A percentile compares a stretch with the other conserved stretches of the same genome.
phyloP scores from a whole-genome alignment of 495 filamentous ascomycete species.

The Annulohypoxylon moriforme region DNA sequence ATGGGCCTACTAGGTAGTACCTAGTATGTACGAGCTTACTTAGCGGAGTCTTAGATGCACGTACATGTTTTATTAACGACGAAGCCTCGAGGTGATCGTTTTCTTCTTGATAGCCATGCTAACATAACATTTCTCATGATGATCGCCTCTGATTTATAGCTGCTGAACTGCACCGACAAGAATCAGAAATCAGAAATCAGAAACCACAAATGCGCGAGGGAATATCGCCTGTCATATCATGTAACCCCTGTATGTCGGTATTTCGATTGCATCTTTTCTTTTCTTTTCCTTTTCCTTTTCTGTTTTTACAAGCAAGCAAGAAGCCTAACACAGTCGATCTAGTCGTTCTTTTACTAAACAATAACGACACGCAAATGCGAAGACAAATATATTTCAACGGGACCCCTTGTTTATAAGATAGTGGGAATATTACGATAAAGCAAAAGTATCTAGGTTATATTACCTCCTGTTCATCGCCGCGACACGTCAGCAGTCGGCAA shows the following conservation, averaged over 20 bases:
- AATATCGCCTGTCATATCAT: background rate
- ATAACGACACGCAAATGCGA: slow-evolving; percentile 16
- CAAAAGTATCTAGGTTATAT: slow-evolving; percentile 7
- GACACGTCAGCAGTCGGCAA: slow-evolving; percentile 38
- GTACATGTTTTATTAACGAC: slow-evolving; percentile 6
- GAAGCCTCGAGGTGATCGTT: background rate
- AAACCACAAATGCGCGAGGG: background rate
- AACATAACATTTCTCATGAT: background rate
- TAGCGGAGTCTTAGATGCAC: background rate
- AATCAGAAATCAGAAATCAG: background rate
- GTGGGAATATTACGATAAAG: slow-evolving; percentile 23
- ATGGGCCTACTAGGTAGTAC: background rate
- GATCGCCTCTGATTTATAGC: background rate
- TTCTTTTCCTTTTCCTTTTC: no score
- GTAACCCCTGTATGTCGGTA: background rate
- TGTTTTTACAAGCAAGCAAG: no score
- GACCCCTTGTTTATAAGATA: slow-evolving; percentile 7
- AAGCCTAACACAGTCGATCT: background rate
- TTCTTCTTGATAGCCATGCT: background rate
- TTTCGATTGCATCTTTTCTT: background rate
- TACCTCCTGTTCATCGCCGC: slow-evolving; percentile 12
- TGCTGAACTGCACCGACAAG: slow-evolving; percentile 17
- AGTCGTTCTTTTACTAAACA: background rate
- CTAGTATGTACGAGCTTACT: background rate
- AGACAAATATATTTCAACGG: background rate